Base-by-base conservation (phyloP, 1,139 yeast species). In the Diutina sp. region DNA sequence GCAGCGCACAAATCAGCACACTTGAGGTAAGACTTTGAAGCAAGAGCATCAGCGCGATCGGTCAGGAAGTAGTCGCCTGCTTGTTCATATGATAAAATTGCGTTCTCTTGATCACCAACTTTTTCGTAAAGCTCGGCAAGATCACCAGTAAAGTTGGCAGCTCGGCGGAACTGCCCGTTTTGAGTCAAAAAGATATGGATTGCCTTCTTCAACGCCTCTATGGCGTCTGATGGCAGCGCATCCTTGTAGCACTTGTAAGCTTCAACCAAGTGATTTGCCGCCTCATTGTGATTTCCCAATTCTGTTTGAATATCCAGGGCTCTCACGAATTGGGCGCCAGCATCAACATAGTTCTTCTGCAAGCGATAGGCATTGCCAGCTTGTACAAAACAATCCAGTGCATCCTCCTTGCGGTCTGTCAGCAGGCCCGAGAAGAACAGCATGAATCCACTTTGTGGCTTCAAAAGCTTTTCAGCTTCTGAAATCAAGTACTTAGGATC, bases 1-100 rank as follows among this genome's bases (percentile, higher is more conserved):
- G 85, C 71, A n/a, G 96, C 96, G 57, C 85, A 78, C 64, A 93
- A 76, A 66, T 93, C 98, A 1, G 98, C 99, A 62, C 93, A 88
- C 69, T 90, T 90, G 64, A 91, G 74, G 63, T 80, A 88, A 30
- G 96, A 90, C 72, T 93, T 93, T 71, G 85, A 90, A 41, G 97
- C 83, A 59, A 93, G 77, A 8, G 97, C 96, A 61, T 86, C 87
- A 0, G 99, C 98, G 60, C 90, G 93, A 71, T 93, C 99, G 60
- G 95, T 90, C 59, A 83, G 82, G 67, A 87, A 90, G 89, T 97
- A 93, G 66, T 95, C 98, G 50, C 97, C 97, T 5, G 99, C 97
- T 64, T 87, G 88, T 66, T 90, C 96, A 68, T 87, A 93, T 35
- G 93, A 83, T 58, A 78, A 77, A 57, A 87, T 78, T 3, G 99